A percentile compares a stretch with the other conserved stretches of the same genome.
Evolutionary conservation across 176 grass and related monocot species (phyloP).

Genomic region (Thalia dealbata): DNA sequence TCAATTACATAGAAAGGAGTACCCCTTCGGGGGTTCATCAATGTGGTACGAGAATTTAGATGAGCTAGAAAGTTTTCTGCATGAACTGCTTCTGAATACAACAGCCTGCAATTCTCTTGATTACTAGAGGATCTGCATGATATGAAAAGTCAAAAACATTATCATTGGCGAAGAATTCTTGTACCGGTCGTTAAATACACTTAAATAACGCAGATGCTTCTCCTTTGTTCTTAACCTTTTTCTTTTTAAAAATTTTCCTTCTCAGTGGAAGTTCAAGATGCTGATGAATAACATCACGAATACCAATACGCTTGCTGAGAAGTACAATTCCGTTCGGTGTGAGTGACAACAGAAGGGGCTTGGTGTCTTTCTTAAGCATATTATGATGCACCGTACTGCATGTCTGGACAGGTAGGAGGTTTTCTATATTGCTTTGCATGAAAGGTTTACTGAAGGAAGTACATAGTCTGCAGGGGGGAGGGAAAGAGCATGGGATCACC

Average conservation of each 20-base stretch:
- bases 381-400: background rate
- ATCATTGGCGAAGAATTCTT: background rate
- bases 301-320: constrained; percentile 49
- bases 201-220: background rate
- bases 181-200: background rate
- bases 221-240: background rate
- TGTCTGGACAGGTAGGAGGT: background rate
- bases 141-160: too few species aligned
- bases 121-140: too few species aligned
- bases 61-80: too few species aligned
- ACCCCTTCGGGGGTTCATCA: too few species aligned
- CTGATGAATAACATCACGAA: constrained; percentile 72
- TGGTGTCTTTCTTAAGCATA: background rate
- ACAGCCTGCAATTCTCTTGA: too few species aligned
- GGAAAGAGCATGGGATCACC: too few species aligned
- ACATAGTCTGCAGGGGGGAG: background rate
- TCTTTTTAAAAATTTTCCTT: constrained; percentile 15
- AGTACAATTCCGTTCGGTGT: constrained; percentile 81
- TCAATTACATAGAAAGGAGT: too few species aligned
- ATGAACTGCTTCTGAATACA: too few species aligned
- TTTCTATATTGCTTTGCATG: background rate
- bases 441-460: background rate
- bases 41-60: too few species aligned
- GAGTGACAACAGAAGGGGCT: constrained; percentile 33
- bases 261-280: constrained; percentile 86